phyloP scores from a whole-genome alignment of 768 basidiomycete species.

The Fomitopsis serialis region DNA sequence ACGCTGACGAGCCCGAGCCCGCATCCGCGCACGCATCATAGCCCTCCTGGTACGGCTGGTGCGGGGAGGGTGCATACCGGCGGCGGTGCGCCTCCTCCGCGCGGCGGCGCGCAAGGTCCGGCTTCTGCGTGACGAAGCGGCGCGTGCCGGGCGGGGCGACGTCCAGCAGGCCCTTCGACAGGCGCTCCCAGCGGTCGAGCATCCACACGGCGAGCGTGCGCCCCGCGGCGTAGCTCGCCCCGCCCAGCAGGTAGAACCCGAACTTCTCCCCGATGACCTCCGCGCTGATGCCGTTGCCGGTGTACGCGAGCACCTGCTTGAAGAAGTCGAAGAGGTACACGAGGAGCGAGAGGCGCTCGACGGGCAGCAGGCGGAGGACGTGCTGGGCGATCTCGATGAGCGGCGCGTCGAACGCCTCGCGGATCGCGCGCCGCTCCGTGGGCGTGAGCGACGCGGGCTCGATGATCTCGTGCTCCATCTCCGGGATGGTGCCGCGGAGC shows the following conservation, averaged over 20 bases:
- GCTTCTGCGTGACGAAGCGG: not conserved
- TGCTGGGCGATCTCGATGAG: constrained; percentile 38
- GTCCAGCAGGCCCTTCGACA: constrained; percentile 10
- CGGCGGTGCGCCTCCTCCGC: not conserved
- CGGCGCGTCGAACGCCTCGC: constrained; percentile 25
- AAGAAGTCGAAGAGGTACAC: constrained; percentile 44
- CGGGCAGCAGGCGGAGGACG: constrained; percentile 46
- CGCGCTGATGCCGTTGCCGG: constrained; percentile 43
- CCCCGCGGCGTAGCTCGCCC: constrained; percentile 11
- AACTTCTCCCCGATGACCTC: constrained; percentile 44
- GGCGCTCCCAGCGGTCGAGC: constrained; percentile 11
- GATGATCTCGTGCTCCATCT: not conserved
- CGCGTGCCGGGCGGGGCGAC: not conserved
- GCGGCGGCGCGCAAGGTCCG: not conserved
- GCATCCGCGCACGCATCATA: too few species aligned
- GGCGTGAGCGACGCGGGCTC: not conserved
- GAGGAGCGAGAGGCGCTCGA: constrained; percentile 34
- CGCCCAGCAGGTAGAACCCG: constrained; percentile 35
- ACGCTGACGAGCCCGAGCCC: too few species aligned
- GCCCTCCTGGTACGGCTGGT: too few species aligned
- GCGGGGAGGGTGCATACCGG: too few species aligned
- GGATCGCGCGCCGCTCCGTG: constrained; percentile 9
- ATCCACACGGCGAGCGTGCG: constrained; percentile 27
- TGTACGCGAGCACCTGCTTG: constrained; percentile 44
- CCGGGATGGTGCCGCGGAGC: not conserved